A percentile compares a stretch with the other conserved stretches of the same genome.
Conservation (phyloP, 257 asterid genomes). For the Solanum sejunctum region DNA sequence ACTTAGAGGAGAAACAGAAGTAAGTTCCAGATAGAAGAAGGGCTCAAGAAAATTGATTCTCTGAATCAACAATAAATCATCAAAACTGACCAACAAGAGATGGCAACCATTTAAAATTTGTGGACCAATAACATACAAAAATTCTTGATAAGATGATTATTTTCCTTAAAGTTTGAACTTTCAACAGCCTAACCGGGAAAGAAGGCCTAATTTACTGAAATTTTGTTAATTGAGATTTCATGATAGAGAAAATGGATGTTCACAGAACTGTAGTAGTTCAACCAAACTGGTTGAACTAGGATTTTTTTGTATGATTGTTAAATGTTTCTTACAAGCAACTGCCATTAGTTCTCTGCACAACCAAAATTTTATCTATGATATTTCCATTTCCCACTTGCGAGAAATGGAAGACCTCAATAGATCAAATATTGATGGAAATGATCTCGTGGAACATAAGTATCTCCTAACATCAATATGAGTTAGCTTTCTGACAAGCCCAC, state of each 20-base stretch:
- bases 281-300: not conserved
- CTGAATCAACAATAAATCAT: not conserved
- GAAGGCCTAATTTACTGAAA: not conserved
- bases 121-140: not conserved
- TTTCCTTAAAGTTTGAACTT: not conserved
- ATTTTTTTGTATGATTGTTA: not conserved
- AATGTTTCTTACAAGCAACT: not conserved
- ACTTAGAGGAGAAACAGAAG: slow-evolving; percentile 28
- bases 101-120: not conserved
- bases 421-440: not conserved
- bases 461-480: not conserved
- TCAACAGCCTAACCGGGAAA: not conserved
- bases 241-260: not conserved
- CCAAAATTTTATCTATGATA: not conserved
- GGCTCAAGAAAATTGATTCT: not conserved
- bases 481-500: not conserved
- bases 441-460: not conserved
- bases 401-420: not conserved
- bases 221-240: not conserved
- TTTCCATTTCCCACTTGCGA: not conserved
- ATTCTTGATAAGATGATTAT: not conserved
- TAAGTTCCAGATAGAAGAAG: slow-evolving; percentile 4
- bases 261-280: not conserved
- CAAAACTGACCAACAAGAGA: not conserved
- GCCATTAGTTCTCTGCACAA: not conserved